These are phyloP conservation scores for Acanthamoeba rhysodes DNA, from an alignment of 208 protist species.

Conservation along the genomic window DNA sequence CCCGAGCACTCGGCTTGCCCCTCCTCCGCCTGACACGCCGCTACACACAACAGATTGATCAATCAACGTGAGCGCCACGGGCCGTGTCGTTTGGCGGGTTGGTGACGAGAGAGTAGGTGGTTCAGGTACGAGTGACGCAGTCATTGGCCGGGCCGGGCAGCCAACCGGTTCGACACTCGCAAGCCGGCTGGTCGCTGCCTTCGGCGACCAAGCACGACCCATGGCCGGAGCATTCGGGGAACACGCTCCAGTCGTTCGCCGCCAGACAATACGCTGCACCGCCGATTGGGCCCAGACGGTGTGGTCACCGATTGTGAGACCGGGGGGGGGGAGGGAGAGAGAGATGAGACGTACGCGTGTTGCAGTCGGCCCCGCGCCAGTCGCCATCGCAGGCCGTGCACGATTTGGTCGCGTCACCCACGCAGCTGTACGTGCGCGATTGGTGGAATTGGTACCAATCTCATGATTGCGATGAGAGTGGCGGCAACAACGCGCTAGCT, in stretches of 20 bases:
- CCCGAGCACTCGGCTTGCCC: neutral
- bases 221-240: neutral
- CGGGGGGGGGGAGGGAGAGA: too few relatives aligned
- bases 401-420: neutral
- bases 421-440: neutral
- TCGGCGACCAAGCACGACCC: neutral
- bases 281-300: neutral
- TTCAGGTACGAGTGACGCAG: neutral
- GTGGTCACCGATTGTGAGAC: too few relatives aligned
- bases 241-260: neutral
- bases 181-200: neutral
- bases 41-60: neutral
- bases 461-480: too few relatives aligned
- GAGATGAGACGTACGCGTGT: neutral
- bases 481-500: too few relatives aligned
- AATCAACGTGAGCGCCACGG: too few relatives aligned
- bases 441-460: too few relatives aligned
- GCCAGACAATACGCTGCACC: neutral
- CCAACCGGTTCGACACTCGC: neutral
- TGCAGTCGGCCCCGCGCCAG: conserved; percentile 1
- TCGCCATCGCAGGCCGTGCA: neutral
- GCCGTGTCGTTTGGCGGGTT: too few relatives aligned
- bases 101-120: too few relatives aligned
- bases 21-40: neutral
- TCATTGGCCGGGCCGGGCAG: neutral